Conservation (phyloP, 2,329 filamentous ascomycete genomes). For the Calcarisporium arbuscula region DNA sequence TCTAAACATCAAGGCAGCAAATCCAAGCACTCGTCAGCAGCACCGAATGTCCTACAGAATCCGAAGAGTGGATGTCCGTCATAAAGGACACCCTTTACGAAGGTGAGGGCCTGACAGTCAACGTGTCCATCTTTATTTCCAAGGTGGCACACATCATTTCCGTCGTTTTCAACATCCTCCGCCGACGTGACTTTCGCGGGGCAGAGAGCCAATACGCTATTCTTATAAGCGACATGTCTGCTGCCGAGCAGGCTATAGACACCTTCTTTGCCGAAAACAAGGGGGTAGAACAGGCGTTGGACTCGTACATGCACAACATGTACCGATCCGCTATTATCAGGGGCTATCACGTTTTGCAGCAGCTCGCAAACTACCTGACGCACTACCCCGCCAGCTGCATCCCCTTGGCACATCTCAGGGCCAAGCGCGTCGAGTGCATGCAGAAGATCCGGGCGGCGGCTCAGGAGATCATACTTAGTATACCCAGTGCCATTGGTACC, state of each 20-base stretch:
- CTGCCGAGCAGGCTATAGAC: slow-evolving; percentile 17
- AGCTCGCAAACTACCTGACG: slow-evolving; percentile 28
- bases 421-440: slow-evolving; percentile 21
- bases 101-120: slow-evolving; percentile 20
- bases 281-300: slow-evolving; percentile 9
- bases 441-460: slow-evolving; percentile 19
- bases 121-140: slow-evolving; percentile 21
- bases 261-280: slow-evolving; percentile 11
- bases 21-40: slow-evolving; percentile 26
- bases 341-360: slow-evolving; percentile 24
- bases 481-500: slow-evolving; percentile 19
- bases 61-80: slow-evolving; percentile 26
- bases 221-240: slow-evolving; percentile 17
- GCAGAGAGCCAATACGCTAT: slow-evolving; percentile 21
- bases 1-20: slow-evolving; percentile 31
- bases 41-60: slow-evolving; percentile 27
- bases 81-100: slow-evolving; percentile 19
- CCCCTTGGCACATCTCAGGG: slow-evolving; percentile 17
- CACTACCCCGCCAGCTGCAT: slow-evolving; percentile 20
- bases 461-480: slow-evolving; percentile 20
- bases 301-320: slow-evolving; percentile 26
- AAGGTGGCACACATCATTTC: slow-evolving; percentile 21
- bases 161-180: slow-evolving; percentile 20
- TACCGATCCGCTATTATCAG: slow-evolving; percentile 27
- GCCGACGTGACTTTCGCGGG: slow-evolving; percentile 17